A percentile compares a stretch with the other conserved stretches of the same genome.
Evolutionary conservation across 2,329 filamentous ascomycete species (phyloP).

Genomic region (Ceratocystis harringtonii): DNA sequence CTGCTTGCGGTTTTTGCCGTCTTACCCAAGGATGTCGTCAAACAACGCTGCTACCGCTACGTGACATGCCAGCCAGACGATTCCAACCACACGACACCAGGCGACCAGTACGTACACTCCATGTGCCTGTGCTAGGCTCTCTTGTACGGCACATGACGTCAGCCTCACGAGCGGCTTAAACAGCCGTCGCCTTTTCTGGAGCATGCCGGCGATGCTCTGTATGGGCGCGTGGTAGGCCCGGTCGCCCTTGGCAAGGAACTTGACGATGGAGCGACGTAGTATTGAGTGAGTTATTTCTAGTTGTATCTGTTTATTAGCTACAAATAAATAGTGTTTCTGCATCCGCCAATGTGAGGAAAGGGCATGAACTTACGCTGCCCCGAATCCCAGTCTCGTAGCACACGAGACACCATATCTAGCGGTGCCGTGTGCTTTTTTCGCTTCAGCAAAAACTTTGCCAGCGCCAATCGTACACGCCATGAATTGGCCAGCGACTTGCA

Average conservation of each 20-base stretch:
- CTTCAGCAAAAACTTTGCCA: constrained; percentile 9
- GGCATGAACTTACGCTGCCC: not conserved
- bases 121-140: not conserved
- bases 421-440: constrained; percentile 9
- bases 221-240: constrained; percentile 1
- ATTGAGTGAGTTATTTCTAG: constrained; percentile 5
- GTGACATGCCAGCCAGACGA: constrained; percentile 9
- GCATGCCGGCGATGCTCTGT: constrained; percentile 11
- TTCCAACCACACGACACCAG: constrained; percentile 1
- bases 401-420: constrained; percentile 9
- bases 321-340: not conserved
- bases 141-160: not conserved
- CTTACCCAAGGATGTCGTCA: constrained; percentile 4
- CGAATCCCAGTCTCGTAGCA: constrained; percentile 4
- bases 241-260: constrained; percentile 6
- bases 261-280: constrained; percentile 8
- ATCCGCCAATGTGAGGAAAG: not conserved
- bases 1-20: not conserved
- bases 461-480: constrained; percentile 8
- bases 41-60: not conserved
- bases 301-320: not conserved
- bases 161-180: constrained; percentile 1
- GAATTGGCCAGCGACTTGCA: constrained; percentile 3
- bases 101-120: not conserved
- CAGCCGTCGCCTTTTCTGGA: constrained; percentile 7